These are phyloP conservation scores for Zygoascus meyerae DNA, from an alignment of 1,139 yeast genomes.

Conservation along the genomic window DNA sequence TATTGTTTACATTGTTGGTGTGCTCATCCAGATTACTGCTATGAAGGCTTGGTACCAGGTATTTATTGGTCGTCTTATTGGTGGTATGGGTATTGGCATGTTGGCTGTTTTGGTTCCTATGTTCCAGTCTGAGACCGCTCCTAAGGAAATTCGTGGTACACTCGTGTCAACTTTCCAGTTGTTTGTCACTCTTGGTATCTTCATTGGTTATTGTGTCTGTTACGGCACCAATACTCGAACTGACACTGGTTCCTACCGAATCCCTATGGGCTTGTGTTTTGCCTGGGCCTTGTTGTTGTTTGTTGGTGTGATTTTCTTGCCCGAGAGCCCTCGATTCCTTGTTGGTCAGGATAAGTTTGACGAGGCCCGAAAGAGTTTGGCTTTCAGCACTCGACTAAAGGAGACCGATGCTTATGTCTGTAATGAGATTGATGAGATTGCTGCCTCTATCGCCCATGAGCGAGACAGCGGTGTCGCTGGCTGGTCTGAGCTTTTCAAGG, in stretches of 20 bases:
- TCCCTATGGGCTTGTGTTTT: slow-evolving; percentile 49
- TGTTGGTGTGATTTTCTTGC: slow-evolving; percentile 59
- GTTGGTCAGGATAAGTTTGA: slow-evolving; percentile 49
- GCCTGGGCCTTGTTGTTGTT: slow-evolving; percentile 40
- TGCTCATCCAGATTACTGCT: slow-evolving; percentile 47
- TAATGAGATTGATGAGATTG: slow-evolving; percentile 54
- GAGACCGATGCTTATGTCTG: slow-evolving; percentile 53
- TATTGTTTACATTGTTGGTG: slow-evolving; percentile 45
- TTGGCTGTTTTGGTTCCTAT: slow-evolving; percentile 60
- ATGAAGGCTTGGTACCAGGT: slow-evolving; percentile 36
- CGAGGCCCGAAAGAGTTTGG: slow-evolving; percentile 56
- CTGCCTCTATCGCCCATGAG: slow-evolving; percentile 60
- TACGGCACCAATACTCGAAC: slow-evolving; percentile 51
- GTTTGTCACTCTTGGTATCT: slow-evolving; percentile 61
- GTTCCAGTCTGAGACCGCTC: slow-evolving; percentile 67
- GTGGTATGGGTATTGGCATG: slow-evolving; percentile 63
- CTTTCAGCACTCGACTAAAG: slow-evolving; percentile 57
- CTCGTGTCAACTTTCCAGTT: slow-evolving; percentile 61
- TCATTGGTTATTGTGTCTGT: slow-evolving; percentile 61
- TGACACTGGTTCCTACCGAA: slow-evolving; percentile 57
- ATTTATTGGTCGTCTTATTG: slow-evolving; percentile 43
- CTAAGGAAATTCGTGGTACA: slow-evolving; percentile 64
- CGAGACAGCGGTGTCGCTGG: slow-evolving; percentile 58
- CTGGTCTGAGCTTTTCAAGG: slow-evolving; percentile 60
- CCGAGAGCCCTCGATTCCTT: slow-evolving; percentile 75